Base-by-base conservation (phyloP, 1,284 basidiomycete species). In the Leucoagaricus sp. region DNA sequence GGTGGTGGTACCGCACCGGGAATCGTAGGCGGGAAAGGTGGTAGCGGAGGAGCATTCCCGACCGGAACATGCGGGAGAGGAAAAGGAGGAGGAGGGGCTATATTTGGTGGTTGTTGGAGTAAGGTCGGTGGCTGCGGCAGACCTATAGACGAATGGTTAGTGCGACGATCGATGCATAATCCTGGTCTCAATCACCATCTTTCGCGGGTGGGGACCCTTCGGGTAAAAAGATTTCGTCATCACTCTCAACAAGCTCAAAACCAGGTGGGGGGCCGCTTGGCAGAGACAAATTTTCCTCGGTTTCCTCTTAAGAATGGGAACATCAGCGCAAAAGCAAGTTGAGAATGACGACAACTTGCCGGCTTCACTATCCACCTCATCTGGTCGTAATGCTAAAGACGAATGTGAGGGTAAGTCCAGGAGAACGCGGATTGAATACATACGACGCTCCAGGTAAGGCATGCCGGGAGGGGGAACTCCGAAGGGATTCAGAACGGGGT, bases 381-480 rank as follows among this genome's bases (percentile, higher is more conserved):
- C 85, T 12, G 83, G 81, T 34, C 78, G 69, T 4, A 86, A 72
- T 40, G 86, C 87, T 90, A 63, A 57, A 13, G 26, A 31, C 59
- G 44, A 6, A 44, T 58, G n/a, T 52, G 44, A 29, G 34, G 47
- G 28, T 6, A n/a, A 42, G 23, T 26, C 42, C 3, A 49, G 46
- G 38, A 31, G 53, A 41, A 46, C 40, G 26, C 25, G 34, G 46
- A 10, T 13, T 41, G 25, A 29, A 2, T 19, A 78, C 89, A 73
- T 64, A 94, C 91, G 81, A 74, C 89, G 79, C 68, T 98, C 94
- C 49, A 84, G 75, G 70, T 98, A 98, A 8, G 93, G 94, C 94
- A 97, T 93, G 7, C 96, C 96, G 8, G 96, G 96, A 19, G 96
- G 96, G 19, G 96, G 87, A n/a, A 94, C 93, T 25, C 96, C 96